phyloP scores from a whole-genome alignment of 345 rosid species.

The Eucalyptus curtisii region DNA sequence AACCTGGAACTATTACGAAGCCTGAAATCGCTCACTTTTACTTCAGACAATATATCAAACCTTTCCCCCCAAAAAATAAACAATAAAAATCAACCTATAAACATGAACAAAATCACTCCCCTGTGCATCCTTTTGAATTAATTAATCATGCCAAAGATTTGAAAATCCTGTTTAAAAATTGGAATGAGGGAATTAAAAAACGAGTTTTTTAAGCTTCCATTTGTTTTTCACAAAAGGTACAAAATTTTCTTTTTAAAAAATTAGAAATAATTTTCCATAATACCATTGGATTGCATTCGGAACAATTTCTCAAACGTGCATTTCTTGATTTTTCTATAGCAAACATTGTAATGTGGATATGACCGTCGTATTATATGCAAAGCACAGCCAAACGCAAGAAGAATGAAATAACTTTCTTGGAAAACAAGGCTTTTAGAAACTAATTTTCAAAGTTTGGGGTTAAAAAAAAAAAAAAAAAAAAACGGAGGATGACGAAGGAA shows the following conservation, averaged over 20 bases:
- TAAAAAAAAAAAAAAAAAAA: too few relatives aligned
- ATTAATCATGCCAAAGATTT: too few relatives aligned
- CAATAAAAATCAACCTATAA: too few relatives aligned
- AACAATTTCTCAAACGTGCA: neutral
- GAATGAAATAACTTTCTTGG: neutral
- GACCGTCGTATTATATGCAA: neutral
- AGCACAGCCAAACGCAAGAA: neutral
- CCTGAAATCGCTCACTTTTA: accelerated
- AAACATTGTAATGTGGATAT: neutral
- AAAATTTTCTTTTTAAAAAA: neutral
- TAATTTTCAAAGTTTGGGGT: neutral
- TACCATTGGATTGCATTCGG: neutral
- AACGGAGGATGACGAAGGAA: neutral
- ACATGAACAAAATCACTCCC: too few relatives aligned
- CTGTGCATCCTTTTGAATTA: too few relatives aligned
- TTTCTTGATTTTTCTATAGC: neutral
- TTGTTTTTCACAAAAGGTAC: neutral
- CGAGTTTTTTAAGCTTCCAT: neutral
- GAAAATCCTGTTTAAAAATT: too few relatives aligned
- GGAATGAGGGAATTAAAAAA: neutral
- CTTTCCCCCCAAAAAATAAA: accelerated
- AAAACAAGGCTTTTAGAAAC: neutral
- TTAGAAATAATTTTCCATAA: neutral
- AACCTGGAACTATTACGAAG: accelerated
- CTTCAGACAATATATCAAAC: accelerated